These are phyloP conservation scores for Trichoderma reesei DNA, from an alignment of 495 filamentous ascomycete species.

Conservation along the genomic window DNA sequence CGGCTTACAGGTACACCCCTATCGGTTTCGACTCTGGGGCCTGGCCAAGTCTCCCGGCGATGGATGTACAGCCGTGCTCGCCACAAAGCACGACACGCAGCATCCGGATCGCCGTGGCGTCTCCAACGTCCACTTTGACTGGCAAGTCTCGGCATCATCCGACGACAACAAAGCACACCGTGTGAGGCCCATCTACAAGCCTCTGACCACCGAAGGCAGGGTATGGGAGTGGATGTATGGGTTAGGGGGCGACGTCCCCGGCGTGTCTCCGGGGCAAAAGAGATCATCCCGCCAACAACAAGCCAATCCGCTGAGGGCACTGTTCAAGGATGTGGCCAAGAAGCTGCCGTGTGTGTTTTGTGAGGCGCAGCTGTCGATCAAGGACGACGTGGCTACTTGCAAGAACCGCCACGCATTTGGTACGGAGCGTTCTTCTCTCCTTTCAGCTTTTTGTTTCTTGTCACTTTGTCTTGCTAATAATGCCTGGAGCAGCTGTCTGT, in stretches of 20 bases:
- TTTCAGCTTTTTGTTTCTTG: neutral
- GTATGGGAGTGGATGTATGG: slow-evolving; percentile 42
- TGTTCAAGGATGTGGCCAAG: slow-evolving; percentile 21
- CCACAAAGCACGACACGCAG: slow-evolving; percentile 28
- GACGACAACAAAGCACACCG: neutral
- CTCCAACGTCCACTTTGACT: slow-evolving; percentile 32
- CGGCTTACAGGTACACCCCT: slow-evolving; percentile 28
- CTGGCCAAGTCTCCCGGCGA: slow-evolving; percentile 33
- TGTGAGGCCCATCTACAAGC: slow-evolving; percentile 7
- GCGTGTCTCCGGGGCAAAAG: slow-evolving; percentile 14
- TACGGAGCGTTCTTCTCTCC: slow-evolving; percentile 12
- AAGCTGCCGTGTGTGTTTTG: slow-evolving; percentile 31
- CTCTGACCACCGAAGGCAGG: slow-evolving; percentile 33
- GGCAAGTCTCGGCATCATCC: slow-evolving; percentile 15
- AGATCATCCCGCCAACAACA: neutral
- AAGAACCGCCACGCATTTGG: slow-evolving; percentile 24
- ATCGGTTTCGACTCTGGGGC: slow-evolving; percentile 36
- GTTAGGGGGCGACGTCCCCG: slow-evolving; percentile 30
- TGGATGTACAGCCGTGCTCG: slow-evolving; percentile 32
- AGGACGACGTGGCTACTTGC: slow-evolving; percentile 16
- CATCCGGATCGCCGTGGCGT: slow-evolving; percentile 30
- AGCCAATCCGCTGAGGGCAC: slow-evolving; percentile 15
- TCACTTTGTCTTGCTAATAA: neutral
- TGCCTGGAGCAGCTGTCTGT: slow-evolving; percentile 22
- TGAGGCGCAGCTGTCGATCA: slow-evolving; percentile 16